Conservation (phyloP, 2,329 filamentous ascomycete genomes). For the Rosellinia necatrix region DNA sequence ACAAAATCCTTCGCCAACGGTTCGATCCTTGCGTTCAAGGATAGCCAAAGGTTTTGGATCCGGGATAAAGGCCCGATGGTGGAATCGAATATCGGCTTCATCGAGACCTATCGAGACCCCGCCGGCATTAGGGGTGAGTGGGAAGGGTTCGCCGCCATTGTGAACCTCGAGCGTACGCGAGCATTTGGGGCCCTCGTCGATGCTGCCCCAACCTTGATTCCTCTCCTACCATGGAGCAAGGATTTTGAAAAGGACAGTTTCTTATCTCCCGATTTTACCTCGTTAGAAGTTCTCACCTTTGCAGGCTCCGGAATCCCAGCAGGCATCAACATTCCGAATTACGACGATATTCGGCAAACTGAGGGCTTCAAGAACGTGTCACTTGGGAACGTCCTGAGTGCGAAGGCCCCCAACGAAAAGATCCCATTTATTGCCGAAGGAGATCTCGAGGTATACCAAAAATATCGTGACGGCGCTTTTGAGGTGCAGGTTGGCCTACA, state of each 20-base stretch:
- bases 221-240: constrained; percentile 82
- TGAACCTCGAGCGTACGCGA: constrained; percentile 88
- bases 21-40: constrained; percentile 77
- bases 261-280: constrained; percentile 93
- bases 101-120: constrained; percentile 85
- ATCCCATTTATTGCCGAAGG: constrained; percentile 85
- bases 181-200: constrained; percentile 86
- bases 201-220: constrained; percentile 81
- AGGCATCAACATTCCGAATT: constrained; percentile 64
- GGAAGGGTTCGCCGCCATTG: constrained; percentile 81
- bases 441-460: constrained; percentile 78
- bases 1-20: constrained; percentile 75
- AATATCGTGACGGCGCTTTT: constrained; percentile 84
- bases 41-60: constrained; percentile 81
- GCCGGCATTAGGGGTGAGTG: constrained; percentile 81
- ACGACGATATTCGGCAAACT: constrained; percentile 65
- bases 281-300: constrained; percentile 87
- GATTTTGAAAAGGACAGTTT: constrained; percentile 98
- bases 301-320: constrained; percentile 69
- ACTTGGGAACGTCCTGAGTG: constrained; percentile 88
- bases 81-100: constrained; percentile 81
- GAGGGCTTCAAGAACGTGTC: constrained; percentile 94
- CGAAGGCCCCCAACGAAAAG: constrained; percentile 89
- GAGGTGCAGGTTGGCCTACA: constrained; percentile 96
- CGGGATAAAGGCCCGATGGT: constrained; percentile 80